Base-by-base conservation (phyloP, 345 rosid species). In the Acer yangbiense region DNA sequence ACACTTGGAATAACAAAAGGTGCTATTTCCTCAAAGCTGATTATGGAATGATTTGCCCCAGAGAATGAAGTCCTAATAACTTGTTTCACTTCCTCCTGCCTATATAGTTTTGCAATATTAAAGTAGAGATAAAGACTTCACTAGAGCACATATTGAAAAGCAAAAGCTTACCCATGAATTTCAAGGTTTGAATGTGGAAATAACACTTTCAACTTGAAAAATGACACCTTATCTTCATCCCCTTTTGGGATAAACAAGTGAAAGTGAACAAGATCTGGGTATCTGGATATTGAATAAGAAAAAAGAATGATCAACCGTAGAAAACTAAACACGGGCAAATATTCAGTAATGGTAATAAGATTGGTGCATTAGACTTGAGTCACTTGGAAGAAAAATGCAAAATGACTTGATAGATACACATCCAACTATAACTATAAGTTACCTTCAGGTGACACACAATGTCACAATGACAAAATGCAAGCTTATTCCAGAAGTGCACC, bases 241-340 rank as follows among this genome's bases (percentile, higher is more conserved):
- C 88, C 87, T 52, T 83, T 77, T 11, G 86, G 89, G 68, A 81
- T 73, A 81, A 87, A 87, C 80, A 85, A 77, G 70, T 87, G 88
- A 67, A 87, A 87, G 64, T 68, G 71, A 63, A 85, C 65, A 35
- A 71, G 76, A 14, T 81, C 83, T 61, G 89, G 85, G 76, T 68
- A 66, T 68, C 88, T 86, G 82, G 14, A 69, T 25, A 57, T 62
- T 16, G 57, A 68, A 74, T 17, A 74, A 76, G 32, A 39, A 74
- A 73, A 21, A 2, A 77, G 48, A 35, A 12, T 20, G 60, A 71
- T 6, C n/a, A 60, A 57, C 2, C 21, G 7, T 39, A 77, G 69
- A 58, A 27, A 14, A 61, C 9, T 14, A 16, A 68, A 18, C 55
- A n/a, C 29, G 20, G 43, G 1, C 39, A 57, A 44, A 20, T 23